A percentile compares a stretch with the other conserved stretches of the same genome.
Conservation (phyloP, 164 flowering plant species). For the Vitis riparia region DNA sequence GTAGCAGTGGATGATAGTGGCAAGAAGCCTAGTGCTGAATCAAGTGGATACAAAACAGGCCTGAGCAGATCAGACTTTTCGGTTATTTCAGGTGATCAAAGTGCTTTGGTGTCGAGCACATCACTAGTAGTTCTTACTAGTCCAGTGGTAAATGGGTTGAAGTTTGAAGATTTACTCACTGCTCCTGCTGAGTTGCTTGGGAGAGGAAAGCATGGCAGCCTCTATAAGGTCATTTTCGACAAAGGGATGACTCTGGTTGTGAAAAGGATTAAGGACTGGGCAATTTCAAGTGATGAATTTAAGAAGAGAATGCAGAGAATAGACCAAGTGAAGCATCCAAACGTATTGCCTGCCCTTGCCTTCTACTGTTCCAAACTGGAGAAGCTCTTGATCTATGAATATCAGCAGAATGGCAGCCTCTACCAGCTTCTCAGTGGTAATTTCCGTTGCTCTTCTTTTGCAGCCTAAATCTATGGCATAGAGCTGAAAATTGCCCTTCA, state of each 20-base stretch:
- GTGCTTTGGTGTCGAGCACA: constrained; percentile 24
- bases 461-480: too few species aligned
- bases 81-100: constrained; percentile 32
- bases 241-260: constrained; percentile 47
- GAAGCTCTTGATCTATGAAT: constrained; percentile 55
- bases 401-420: constrained; percentile 46
- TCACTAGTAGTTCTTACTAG: constrained; percentile 41
- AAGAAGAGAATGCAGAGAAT: constrained; percentile 53
- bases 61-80: constrained; percentile 36
- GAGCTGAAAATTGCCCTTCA: too few species aligned
- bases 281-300: constrained; percentile 43
- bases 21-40: constrained; percentile 17
- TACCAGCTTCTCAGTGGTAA: constrained; percentile 42
- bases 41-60: constrained; percentile 29
- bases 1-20: constrained; percentile 17
- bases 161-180: constrained; percentile 61
- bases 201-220: constrained; percentile 59
- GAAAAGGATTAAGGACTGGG: constrained; percentile 70
- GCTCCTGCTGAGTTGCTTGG: constrained; percentile 78
- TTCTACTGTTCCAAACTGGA: constrained; percentile 39
- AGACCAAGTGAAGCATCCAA: constrained; percentile 52
- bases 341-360: constrained; percentile 57
- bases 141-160: constrained; percentile 45
- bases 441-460: background rate
- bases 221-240: constrained; percentile 51